Base-by-base conservation (phyloP, 495 filamentous ascomycete genomes). In the Amphirosellinia nigrospora region DNA sequence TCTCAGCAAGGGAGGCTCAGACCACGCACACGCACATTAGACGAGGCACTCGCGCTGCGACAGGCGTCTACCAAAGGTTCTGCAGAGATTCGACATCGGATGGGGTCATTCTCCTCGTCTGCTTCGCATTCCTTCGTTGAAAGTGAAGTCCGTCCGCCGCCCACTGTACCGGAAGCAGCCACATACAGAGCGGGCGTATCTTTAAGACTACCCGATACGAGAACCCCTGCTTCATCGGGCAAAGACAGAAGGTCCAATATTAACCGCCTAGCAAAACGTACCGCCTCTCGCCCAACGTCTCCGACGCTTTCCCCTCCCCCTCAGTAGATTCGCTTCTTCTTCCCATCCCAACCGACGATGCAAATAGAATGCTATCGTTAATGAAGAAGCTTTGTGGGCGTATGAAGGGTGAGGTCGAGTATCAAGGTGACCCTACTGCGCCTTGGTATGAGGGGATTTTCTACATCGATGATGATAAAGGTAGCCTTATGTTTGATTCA, bases 341-440 rank as follows among this genome's bases (percentile, higher is more conserved):
- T 36, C 87, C 88, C 2, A 83, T 90, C 19, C 86, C 85, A 16
- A 87, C 89, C 7, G 82, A 84, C 15, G 87, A 91, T 77, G 88
- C 87, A 21, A 87, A 89, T 66, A 89, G 83, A 70, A 85, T 93
- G 15, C 78, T 92, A 65, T 82, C 86, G 71, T 75, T 94, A 53
- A 93, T 93, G 91, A 89, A 87, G 72, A 85, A 81, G 23, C 80
- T 90, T 13, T 88, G 89, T 59, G 91, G 91, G 13, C 82, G 86
- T 69, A 93, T 93, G 91, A 86, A 86, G 70, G 91, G 91, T 58
- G 85, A 87, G 61, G 77, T 92, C 16, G 89, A 91, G 66, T 92
- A 91, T 72, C 86, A 89, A 72, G 77, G 82, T 32, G 85, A 86
- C 15, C 81, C 79, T 16, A 81, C 77, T 36, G 84, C 82, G 11